phyloP scores from a whole-genome alignment of 139 green algal genomes.

The Medakamo hakoo region DNA sequence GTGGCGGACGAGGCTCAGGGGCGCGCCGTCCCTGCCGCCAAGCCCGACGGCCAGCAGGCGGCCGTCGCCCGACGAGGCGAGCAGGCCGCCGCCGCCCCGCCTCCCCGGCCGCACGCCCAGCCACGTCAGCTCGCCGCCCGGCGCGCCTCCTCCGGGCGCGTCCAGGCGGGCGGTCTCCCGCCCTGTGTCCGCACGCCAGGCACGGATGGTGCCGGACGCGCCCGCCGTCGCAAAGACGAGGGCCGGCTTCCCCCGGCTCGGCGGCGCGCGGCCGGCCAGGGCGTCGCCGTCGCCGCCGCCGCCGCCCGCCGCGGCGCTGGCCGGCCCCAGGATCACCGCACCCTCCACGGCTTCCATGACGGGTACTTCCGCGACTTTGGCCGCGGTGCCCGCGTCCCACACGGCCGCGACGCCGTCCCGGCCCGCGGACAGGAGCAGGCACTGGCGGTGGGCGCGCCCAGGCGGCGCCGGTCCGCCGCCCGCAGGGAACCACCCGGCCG shows the following conservation, averaged over 20 bases:
- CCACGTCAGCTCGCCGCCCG: slow-evolving; percentile 32
- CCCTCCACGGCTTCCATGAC: slow-evolving; percentile 80
- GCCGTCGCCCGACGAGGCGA: slow-evolving; percentile 3
- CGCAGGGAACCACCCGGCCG: too few relatives aligned
- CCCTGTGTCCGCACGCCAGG: slow-evolving; percentile 57
- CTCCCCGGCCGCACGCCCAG: slow-evolving; percentile 31
- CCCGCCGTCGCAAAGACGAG: slow-evolving; percentile 66
- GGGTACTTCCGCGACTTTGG: slow-evolving; percentile 48
- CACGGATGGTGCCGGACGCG: slow-evolving; percentile 46
- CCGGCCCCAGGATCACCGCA: slow-evolving; percentile 6
- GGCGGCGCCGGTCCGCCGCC: too few relatives aligned
- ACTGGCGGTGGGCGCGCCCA: too few relatives aligned
- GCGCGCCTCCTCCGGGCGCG: background rate
- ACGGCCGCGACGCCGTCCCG: slow-evolving; percentile 54
- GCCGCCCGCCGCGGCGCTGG: background rate
- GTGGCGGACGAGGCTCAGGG: slow-evolving; percentile 34
- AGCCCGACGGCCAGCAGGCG: background rate
- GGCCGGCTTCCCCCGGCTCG: background rate
- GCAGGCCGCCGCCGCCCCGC: slow-evolving; percentile 5
- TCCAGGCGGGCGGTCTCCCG: background rate
- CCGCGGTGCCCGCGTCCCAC: slow-evolving; percentile 54
- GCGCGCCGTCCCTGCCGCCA: too few relatives aligned
- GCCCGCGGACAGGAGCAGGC: slow-evolving; percentile 26
- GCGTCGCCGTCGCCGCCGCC: background rate
- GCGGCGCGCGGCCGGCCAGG: background rate